Evolutionary conservation across 2,329 filamentous ascomycete species (phyloP).

Genomic region (Tolypocladium sp.): DNA sequence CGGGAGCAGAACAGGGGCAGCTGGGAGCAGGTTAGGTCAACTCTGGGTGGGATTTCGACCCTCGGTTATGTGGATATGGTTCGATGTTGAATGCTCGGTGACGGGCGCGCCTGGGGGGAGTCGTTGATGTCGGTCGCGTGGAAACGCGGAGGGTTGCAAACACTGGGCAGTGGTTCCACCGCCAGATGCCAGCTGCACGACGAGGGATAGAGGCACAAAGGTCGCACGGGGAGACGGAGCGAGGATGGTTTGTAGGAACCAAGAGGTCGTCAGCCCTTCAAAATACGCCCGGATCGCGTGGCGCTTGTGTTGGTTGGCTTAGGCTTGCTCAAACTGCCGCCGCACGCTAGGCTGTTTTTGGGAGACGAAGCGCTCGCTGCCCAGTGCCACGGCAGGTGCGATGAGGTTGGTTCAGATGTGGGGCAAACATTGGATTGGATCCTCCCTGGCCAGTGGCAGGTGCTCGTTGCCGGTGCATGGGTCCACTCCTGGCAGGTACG

Average conservation of each 20-base stretch:
- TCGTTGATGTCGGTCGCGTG: background rate
- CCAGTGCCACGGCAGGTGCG: background rate
- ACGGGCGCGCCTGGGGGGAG: background rate
- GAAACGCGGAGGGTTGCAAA: background rate
- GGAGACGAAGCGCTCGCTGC: background rate
- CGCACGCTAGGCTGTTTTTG: conserved; percentile 5
- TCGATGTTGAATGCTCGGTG: background rate
- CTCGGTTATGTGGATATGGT: background rate
- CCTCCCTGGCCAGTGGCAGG: background rate
- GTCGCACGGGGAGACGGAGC: background rate
- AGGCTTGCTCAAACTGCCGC: conserved; percentile 6
- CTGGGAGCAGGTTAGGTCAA: background rate
- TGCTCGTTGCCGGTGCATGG: background rate
- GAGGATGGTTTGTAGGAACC: background rate
- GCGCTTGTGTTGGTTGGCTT: conserved; percentile 6
- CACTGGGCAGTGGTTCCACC: background rate
- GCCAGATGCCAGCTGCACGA: background rate
- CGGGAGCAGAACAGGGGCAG: conserved; percentile 2
- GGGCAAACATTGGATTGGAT: background rate
- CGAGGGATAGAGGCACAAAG: background rate
- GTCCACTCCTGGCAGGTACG: background rate
- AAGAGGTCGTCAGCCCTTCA: conserved; percentile 7
- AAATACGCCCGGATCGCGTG: conserved; percentile 12
- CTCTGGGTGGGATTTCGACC: background rate
- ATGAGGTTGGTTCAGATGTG: background rate